Evolutionary conservation across 2,329 filamentous ascomycete species (phyloP).

Genomic region (Sporothrix protearum): DNA sequence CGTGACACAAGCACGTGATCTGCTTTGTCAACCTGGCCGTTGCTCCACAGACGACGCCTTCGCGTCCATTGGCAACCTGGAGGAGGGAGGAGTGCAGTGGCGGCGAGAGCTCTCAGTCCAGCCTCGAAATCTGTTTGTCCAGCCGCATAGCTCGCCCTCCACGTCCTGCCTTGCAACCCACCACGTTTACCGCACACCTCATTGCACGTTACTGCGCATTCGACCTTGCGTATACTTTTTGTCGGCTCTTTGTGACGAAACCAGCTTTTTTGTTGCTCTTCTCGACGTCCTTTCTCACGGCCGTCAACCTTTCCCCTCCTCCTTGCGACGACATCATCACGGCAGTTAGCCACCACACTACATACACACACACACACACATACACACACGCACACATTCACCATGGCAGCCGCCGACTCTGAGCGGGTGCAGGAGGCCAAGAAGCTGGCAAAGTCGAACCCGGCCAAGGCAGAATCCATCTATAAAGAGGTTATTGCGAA

Average conservation of each 20-base stretch:
- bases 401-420: constrained; percentile 58
- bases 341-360: neutral
- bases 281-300: neutral
- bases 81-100: constrained; percentile 9
- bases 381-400: too few relatives aligned
- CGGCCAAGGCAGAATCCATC: constrained; percentile 76
- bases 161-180: neutral
- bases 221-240: neutral
- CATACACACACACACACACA: neutral
- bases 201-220: neutral
- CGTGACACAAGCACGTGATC: neutral
- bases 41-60: constrained; percentile 3
- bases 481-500: constrained; percentile 89
- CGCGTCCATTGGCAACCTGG: constrained; percentile 26
- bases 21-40: neutral
- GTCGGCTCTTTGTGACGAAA: neutral
- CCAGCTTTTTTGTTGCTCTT: neutral
- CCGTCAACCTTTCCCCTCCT: neutral
- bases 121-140: constrained; percentile 10
- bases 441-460: constrained; percentile 74
- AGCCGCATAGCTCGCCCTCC: neutral
- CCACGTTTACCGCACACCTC: neutral
- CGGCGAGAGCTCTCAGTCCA: constrained; percentile 12
- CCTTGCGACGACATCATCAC: neutral
- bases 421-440: constrained; percentile 81